Evolutionary conservation across 306 rosid genomes (phyloP).

Genomic region (Delonix regia): DNA sequence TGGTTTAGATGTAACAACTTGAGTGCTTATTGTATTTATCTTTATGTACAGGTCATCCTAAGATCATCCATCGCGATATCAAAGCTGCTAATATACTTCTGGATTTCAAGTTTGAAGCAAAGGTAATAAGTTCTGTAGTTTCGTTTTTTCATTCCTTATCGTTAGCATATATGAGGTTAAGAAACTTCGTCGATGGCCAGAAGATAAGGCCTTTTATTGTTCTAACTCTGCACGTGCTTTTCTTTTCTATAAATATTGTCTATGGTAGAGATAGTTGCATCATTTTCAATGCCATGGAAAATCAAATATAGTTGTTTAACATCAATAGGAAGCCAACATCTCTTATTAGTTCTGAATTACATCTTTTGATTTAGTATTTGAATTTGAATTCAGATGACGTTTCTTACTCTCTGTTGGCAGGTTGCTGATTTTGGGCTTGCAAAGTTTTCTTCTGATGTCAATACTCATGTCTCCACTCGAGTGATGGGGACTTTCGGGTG

Average conservation of each 20-base stretch:
- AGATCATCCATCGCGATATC: conserved; percentile 96
- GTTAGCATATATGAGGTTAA: neutral
- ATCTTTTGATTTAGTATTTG: neutral
- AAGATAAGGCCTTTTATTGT: neutral
- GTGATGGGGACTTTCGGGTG: conserved; percentile 99
- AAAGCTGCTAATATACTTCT: conserved; percentile 86
- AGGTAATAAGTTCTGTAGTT: conserved; percentile 50
- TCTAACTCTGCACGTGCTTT: neutral
- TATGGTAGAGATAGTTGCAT: neutral
- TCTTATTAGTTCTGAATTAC: neutral
- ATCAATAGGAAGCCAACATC: neutral
- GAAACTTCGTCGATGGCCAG: neutral
- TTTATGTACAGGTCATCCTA: conserved; percentile 79
- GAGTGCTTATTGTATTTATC: conserved; percentile 19
- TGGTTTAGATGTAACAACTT: conserved; percentile 8
- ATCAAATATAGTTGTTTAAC: neutral
- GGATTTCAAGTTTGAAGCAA: conserved; percentile 93
- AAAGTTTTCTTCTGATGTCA: conserved; percentile 73
- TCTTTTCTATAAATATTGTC: neutral
- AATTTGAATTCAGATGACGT: neutral
- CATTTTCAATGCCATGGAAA: neutral
- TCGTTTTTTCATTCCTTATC: conserved; percentile 5
- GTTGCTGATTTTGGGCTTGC: conserved; percentile 99
- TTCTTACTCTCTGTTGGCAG: conserved; percentile 44
- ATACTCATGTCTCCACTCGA: conserved; percentile 94